Percentiles rank a stretch among this genome's conserved stretches.
phyloP scores from a whole-genome alignment of 805 yeast genomes.

The Saccharomyces kudriavzevii region DNA sequence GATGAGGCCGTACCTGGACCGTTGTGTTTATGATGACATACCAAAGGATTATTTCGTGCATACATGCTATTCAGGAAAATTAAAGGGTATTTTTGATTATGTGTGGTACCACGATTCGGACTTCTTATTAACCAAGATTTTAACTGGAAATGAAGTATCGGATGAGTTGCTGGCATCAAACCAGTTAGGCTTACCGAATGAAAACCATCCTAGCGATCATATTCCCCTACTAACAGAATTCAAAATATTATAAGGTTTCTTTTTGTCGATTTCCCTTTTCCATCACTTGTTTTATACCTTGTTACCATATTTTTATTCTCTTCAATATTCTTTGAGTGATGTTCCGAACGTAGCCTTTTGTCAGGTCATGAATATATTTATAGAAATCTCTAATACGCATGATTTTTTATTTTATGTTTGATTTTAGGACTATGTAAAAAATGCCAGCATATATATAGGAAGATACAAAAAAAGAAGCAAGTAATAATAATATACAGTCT shows the following conservation, averaged over 20 bases:
- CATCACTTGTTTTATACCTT: not conserved
- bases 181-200: slow-evolving; percentile 45
- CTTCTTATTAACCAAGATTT: slow-evolving; percentile 35
- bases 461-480: not conserved
- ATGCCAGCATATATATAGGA: not conserved
- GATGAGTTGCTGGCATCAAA: slow-evolving; percentile 15
- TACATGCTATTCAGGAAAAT: slow-evolving; percentile 43
- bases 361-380: not conserved
- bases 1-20: slow-evolving; percentile 28
- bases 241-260: slow-evolving; percentile 14
- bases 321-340: not conserved
- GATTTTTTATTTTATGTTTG: not conserved
- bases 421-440: not conserved
- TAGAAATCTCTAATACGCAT: not conserved
- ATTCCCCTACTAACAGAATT: slow-evolving; percentile 36
- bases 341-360: not conserved
- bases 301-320: not conserved
- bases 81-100: slow-evolving; percentile 49
- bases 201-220: slow-evolving; percentile 51
- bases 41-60: slow-evolving; percentile 27
- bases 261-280: not conserved
- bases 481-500: not conserved
- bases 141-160: slow-evolving; percentile 39
- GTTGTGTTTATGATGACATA: slow-evolving; percentile 27
- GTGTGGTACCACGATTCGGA: slow-evolving; percentile 43